Conservation (phyloP, 352 stramenopile species). For the Phytopythium montanum region DNA sequence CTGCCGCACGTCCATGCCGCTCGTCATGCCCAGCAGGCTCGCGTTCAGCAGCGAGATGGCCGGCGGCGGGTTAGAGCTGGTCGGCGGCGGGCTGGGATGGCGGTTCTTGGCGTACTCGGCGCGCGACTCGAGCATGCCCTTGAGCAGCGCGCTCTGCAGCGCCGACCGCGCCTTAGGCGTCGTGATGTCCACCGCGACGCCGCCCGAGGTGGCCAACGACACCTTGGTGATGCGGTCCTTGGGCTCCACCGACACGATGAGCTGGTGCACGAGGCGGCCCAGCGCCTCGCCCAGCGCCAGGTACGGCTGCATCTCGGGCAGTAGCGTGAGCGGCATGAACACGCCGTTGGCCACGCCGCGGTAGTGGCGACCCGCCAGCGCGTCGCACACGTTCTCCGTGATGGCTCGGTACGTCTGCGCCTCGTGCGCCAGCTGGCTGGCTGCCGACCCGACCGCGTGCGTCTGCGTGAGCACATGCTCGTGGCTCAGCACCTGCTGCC, state of each 20-base stretch:
- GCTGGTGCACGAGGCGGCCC: slow-evolving; percentile 64
- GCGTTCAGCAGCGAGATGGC: slow-evolving; percentile 62
- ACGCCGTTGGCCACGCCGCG: slow-evolving; percentile 80
- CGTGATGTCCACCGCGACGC: slow-evolving; percentile 74
- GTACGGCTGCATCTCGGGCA: slow-evolving; percentile 83
- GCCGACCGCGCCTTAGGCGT: slow-evolving; percentile 64
- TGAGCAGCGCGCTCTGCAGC: slow-evolving; percentile 69
- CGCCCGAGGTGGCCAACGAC: slow-evolving; percentile 55
- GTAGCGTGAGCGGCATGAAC: slow-evolving; percentile 74
- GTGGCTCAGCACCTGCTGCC: slow-evolving; percentile 78
- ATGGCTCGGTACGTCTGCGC: slow-evolving; percentile 70
- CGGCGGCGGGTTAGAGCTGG: background rate
- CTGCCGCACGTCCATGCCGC: slow-evolving; percentile 74
- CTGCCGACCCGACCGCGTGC: slow-evolving; percentile 87
- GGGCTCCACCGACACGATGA: slow-evolving; percentile 54
- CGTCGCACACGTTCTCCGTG: slow-evolving; percentile 76
- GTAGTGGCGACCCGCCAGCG: slow-evolving; percentile 63
- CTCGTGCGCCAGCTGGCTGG: slow-evolving; percentile 74
- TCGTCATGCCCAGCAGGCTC: slow-evolving; percentile 63
- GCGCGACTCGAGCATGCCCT: slow-evolving; percentile 60
- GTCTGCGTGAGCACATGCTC: slow-evolving; percentile 84
- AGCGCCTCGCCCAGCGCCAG: slow-evolving; percentile 66
- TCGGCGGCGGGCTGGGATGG: background rate
- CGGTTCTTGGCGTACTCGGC: slow-evolving; percentile 1
- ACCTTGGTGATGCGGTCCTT: slow-evolving; percentile 69